Percentiles rank a stretch among this genome's conserved stretches.
These are phyloP conservation scores for Aspergillus panamensis DNA, from an alignment of 495 filamentous ascomycete species.

Conservation along the genomic window DNA sequence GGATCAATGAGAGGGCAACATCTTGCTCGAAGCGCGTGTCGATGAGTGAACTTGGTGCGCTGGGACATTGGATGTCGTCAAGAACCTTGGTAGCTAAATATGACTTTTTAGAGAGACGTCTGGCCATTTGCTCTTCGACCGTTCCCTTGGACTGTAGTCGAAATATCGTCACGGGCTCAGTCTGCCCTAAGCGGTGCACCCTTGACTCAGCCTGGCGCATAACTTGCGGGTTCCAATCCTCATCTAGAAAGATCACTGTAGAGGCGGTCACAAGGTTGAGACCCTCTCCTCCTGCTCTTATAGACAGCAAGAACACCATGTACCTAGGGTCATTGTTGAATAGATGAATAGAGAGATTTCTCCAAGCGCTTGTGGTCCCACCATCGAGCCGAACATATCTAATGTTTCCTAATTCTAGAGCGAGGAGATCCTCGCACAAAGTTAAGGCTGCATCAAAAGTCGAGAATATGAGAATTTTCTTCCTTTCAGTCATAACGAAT, in stretches of 20 bases:
- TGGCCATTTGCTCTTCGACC: slow-evolving; percentile 62
- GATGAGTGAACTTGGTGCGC: not conserved
- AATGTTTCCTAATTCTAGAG: slow-evolving; percentile 44
- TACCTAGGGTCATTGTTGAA: slow-evolving; percentile 53
- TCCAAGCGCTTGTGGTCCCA: slow-evolving; percentile 45
- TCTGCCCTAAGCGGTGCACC: slow-evolving; percentile 59
- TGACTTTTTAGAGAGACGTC: slow-evolving; percentile 62
- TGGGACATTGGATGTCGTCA: slow-evolving; percentile 26
- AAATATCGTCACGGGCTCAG: slow-evolving; percentile 54
- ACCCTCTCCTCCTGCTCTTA: slow-evolving; percentile 60
- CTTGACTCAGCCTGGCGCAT: slow-evolving; percentile 58
- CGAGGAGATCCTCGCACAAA: slow-evolving; percentile 56
- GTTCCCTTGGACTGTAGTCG: slow-evolving; percentile 58
- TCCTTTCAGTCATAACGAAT: slow-evolving; percentile 51
- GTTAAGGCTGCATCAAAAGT: slow-evolving; percentile 59
- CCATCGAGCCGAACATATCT: slow-evolving; percentile 58
- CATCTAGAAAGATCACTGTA: slow-evolving; percentile 61
- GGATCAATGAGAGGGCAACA: slow-evolving; percentile 7
- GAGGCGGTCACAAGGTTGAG: slow-evolving; percentile 59
- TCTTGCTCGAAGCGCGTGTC: not conserved
- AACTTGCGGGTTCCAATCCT: slow-evolving; percentile 66
- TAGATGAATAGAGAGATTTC: slow-evolving; percentile 56
- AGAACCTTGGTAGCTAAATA: slow-evolving; percentile 63
- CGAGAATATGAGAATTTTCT: slow-evolving; percentile 63
- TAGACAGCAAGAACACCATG: slow-evolving; percentile 62